These are phyloP conservation scores for Tylopilus orsonianus DNA, from an alignment of 1,284 basidiomycete species.

Conservation along the genomic window DNA sequence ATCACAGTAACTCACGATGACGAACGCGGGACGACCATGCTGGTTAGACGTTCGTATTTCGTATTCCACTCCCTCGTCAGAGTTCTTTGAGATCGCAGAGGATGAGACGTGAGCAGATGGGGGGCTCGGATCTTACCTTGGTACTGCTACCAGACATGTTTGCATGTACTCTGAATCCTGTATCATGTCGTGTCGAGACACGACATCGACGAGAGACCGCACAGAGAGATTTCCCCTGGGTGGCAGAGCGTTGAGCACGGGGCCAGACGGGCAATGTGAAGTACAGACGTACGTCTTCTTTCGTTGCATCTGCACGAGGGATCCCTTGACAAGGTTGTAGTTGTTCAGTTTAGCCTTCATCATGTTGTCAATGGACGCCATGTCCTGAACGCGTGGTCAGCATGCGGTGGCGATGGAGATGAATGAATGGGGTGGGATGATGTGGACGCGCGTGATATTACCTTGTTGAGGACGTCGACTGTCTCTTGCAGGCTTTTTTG, in stretches of 20 bases:
- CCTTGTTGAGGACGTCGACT: conserved; percentile 81
- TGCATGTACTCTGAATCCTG: conserved; percentile 92
- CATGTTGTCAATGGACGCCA: conserved; percentile 84
- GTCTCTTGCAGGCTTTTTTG: conserved; percentile 81
- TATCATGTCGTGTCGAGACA: conserved; percentile 82
- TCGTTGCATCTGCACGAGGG: conserved; percentile 89
- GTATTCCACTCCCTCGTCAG: conserved; percentile 85
- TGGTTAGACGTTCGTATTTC: conserved; percentile 86
- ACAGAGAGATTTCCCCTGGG: conserved; percentile 91
- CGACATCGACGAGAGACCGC: conserved; percentile 82
- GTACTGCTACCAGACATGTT: conserved; percentile 91
- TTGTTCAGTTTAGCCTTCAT: conserved; percentile 89
- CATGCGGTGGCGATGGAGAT: conserved; percentile 16
- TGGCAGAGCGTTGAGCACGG: conserved; percentile 13
- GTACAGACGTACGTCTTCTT: conserved; percentile 77
- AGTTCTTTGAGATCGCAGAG: conserved; percentile 51
- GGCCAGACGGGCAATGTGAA: conserved; percentile 6
- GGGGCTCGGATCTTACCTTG: conserved; percentile 59
- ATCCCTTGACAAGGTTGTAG: conserved; percentile 95
- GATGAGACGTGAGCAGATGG: conserved; percentile 8
- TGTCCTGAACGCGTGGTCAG: conserved; percentile 58
- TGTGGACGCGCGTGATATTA: conserved; percentile 36
- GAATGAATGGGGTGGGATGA: conserved; percentile 14
- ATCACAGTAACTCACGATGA: conserved; percentile 59
- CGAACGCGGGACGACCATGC: conserved; percentile 96